Conservation (phyloP, 441 rosid genomes). For the Euphorbia celastroides region DNA sequence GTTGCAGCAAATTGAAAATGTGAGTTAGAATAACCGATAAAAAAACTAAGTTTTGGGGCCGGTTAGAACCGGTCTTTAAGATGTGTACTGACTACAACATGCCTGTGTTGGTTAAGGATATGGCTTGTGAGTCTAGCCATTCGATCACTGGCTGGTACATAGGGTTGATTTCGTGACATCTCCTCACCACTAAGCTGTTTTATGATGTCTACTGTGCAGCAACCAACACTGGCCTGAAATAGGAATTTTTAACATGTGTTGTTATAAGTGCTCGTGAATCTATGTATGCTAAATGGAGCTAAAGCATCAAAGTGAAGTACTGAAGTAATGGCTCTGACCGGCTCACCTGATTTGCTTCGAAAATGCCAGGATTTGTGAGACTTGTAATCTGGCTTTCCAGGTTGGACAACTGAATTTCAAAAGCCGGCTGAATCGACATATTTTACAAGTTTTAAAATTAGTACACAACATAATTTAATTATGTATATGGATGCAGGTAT, state of each 20-base stretch:
- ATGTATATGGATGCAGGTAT: neutral
- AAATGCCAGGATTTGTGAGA: conserved; percentile 77
- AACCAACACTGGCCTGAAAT: conserved; percentile 80
- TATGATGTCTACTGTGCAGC: conserved; percentile 86
- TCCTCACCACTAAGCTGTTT: conserved; percentile 92
- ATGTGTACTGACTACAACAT: no score
- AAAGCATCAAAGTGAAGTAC: conserved; percentile 2
- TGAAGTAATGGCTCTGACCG: neutral
- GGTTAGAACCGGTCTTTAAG: no score
- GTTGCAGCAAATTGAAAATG: conserved; percentile 21
- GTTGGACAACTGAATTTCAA: conserved; percentile 45
- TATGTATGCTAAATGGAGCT: neutral
- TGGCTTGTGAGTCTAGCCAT: conserved; percentile 79
- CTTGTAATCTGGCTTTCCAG: conserved; percentile 55
- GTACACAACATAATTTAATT: neutral
- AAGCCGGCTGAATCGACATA: conserved; percentile 68
- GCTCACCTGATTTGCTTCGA: conserved; percentile 76
- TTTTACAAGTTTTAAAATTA: conserved; percentile 3
- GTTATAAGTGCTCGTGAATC: neutral
- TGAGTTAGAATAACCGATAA: no score
- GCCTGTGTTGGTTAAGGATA: conserved; percentile 73
- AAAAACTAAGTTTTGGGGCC: no score
- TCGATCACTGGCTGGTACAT: conserved; percentile 66
- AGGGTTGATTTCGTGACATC: conserved; percentile 56
- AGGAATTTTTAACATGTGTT: conserved; percentile 13